A percentile compares a stretch with the other conserved stretches of the same genome.
phyloP scores from a whole-genome alignment of 208 protist species.

The Trypanosoma boissoni region DNA sequence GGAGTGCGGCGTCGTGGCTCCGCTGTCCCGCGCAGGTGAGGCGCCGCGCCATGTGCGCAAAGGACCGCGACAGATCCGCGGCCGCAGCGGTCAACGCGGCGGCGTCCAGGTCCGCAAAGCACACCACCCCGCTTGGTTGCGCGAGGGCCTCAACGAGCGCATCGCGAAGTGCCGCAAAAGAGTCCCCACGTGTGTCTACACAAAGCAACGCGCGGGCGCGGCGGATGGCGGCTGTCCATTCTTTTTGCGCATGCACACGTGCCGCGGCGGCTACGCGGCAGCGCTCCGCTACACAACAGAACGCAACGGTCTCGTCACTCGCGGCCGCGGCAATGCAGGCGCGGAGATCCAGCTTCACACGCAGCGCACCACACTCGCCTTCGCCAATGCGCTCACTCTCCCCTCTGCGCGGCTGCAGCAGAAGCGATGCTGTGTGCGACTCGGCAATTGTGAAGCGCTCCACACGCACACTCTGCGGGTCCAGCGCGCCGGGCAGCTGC shows the following conservation, averaged over 20 bases:
- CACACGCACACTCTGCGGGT: constrained; percentile 8
- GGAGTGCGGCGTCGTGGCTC: constrained; percentile 30
- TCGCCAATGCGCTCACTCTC: no score
- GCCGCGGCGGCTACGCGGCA: constrained; percentile 32
- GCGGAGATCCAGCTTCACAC: constrained; percentile 32
- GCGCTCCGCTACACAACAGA: constrained; percentile 54
- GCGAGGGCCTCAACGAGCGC: constrained; percentile 59
- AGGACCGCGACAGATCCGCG: constrained; percentile 18
- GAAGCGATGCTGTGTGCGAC: neutral
- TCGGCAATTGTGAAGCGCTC: constrained; percentile 15
- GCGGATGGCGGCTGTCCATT: constrained; percentile 30
- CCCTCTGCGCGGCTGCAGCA: no score
- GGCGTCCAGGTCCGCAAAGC: constrained; percentile 36
- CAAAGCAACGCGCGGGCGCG: constrained; percentile 22
- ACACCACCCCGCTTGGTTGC: constrained; percentile 21
- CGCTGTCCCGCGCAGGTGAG: constrained; percentile 21
- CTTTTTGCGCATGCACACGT: constrained; percentile 18
- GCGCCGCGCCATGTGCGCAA: constrained; percentile 23
- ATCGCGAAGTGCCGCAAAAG: no score
- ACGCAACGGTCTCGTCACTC: constrained; percentile 22
- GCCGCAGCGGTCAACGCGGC: constrained; percentile 30
- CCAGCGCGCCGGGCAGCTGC: constrained; percentile 8
- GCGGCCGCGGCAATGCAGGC: constrained; percentile 26
- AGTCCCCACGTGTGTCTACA: no score
- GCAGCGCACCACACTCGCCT: neutral